phyloP scores from a whole-genome alignment of 2,329 filamentous ascomycete genomes.

The Neurospora crassa region DNA sequence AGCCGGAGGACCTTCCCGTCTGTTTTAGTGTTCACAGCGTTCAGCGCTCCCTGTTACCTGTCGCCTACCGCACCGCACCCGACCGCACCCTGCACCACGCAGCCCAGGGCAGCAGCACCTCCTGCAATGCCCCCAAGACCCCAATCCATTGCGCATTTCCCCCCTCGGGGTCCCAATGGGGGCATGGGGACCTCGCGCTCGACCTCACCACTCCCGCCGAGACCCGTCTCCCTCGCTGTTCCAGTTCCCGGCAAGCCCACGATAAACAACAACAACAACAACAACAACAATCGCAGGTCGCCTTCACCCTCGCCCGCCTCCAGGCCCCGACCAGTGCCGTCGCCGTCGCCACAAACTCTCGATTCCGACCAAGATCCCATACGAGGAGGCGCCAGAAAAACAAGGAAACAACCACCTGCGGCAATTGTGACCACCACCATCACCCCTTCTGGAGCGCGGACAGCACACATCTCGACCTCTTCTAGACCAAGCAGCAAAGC shows the following conservation, averaged over 20 bases:
- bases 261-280: not conserved
- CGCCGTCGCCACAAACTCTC: not conserved
- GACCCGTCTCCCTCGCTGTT: not conserved
- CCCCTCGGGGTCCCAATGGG: not conserved
- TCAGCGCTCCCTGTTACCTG: not conserved
- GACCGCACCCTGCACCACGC: not conserved
- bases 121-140: not conserved
- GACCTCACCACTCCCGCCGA: not conserved
- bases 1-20: not conserved
- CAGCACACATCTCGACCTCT: slow-evolving; percentile 15
- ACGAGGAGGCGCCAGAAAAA: not conserved
- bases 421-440: slow-evolving; percentile 19
- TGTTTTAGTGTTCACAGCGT: not conserved
- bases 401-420: slow-evolving; percentile 14
- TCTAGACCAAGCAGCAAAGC: not conserved
- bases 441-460: slow-evolving; percentile 12
- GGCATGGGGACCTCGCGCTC: not conserved
- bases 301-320: not conserved
- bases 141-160: not conserved
- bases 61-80: not conserved
- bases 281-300: not conserved
- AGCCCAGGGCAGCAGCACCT: not conserved
- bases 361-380: not conserved
- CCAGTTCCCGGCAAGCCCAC: not conserved
- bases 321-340: not conserved